Percentiles rank a stretch among this genome's conserved stretches.
Evolutionary conservation across 306 rosid genomes (phyloP).

Genomic region (Lithocarpus polystachyus): DNA sequence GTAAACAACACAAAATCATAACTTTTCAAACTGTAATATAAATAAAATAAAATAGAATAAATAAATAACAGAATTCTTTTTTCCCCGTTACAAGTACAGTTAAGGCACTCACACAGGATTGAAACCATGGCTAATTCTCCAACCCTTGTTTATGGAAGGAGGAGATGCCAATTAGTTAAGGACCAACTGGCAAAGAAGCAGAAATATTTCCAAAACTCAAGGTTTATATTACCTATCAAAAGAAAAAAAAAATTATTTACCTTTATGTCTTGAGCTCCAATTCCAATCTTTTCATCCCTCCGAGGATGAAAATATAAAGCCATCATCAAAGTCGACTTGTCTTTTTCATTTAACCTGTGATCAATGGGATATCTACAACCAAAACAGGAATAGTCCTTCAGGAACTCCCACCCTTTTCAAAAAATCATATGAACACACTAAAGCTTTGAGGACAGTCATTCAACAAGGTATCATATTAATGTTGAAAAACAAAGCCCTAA

Average conservation of each 20-base stretch:
- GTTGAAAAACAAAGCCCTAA: neutral
- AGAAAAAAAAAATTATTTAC: constrained; percentile 25
- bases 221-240: neutral
- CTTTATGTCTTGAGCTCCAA: constrained; percentile 62
- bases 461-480: neutral
- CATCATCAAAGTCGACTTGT: constrained; percentile 50
- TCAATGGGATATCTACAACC: constrained; percentile 58
- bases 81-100: too few species aligned
- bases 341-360: constrained; percentile 50
- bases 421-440: neutral
- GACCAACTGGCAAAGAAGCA: neutral
- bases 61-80: neutral
- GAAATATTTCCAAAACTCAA: neutral
- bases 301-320: constrained; percentile 77
- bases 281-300: constrained; percentile 55
- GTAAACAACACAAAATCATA: too few species aligned
- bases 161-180: neutral
- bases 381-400: constrained; percentile 20
- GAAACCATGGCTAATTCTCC: neutral
- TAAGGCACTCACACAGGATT: too few species aligned
- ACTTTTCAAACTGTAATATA: too few species aligned
- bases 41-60: neutral
- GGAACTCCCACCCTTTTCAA: constrained; percentile 2
- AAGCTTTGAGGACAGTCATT: neutral
- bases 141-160: neutral